Conservation (phyloP, 345 rosid genomes). For the Eucalyptus lansdowneana region DNA sequence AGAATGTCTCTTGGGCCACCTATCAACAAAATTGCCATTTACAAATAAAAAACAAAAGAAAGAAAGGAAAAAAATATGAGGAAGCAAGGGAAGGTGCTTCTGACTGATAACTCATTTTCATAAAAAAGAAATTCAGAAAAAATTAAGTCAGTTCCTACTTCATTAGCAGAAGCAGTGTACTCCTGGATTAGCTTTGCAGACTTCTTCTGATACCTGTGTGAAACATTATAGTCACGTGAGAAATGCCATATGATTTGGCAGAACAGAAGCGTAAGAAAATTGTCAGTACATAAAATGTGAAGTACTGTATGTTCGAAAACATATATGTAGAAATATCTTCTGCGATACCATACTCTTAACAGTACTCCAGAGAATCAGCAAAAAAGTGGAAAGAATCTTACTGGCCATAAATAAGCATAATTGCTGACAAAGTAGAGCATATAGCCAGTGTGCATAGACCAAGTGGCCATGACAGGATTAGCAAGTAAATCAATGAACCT, state of each 20-base stretch:
- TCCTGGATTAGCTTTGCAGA: slow-evolving; percentile 82
- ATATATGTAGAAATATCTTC: not conserved
- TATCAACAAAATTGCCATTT: not conserved
- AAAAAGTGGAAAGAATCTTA: slow-evolving; percentile 20
- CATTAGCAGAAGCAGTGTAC: slow-evolving; percentile 86
- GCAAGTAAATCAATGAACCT: slow-evolving; percentile 80
- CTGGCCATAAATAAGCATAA: slow-evolving; percentile 78
- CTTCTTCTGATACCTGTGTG: slow-evolving; percentile 90
- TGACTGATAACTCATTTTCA: not conserved
- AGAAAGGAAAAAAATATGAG: not conserved
- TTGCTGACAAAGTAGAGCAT: slow-evolving; percentile 61
- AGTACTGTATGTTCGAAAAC: not conserved
- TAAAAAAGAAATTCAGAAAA: not conserved
- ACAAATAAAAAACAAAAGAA: not conserved
- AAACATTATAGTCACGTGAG: not conserved
- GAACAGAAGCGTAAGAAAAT: not conserved
- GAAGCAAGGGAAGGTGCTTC: not conserved
- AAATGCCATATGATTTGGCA: not conserved
- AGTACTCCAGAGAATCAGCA: not conserved
- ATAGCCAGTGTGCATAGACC: slow-evolving; percentile 68
- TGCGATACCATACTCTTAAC: not conserved
- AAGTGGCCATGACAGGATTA: slow-evolving; percentile 75
- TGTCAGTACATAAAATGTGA: not conserved
- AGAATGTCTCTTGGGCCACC: slow-evolving; percentile 98
- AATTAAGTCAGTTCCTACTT: slow-evolving; percentile 31